These are phyloP conservation scores for Ascochyta clinopodiicola DNA, from an alignment of 2,329 filamentous ascomycete genomes.

Conservation along the genomic window DNA sequence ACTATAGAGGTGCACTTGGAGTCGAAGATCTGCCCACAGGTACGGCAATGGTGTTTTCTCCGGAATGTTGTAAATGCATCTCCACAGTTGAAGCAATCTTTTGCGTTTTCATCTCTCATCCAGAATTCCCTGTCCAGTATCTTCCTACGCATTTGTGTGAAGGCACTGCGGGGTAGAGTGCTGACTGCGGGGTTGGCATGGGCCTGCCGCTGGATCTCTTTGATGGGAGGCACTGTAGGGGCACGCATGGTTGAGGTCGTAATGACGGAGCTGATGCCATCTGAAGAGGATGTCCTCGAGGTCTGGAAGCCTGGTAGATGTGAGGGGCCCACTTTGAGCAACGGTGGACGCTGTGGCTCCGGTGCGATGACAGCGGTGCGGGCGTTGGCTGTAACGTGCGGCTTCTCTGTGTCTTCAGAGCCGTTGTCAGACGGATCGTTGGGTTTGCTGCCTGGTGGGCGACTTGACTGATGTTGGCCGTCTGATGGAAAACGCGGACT, in stretches of 20 bases:
- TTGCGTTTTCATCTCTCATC: slow-evolving; percentile 99
- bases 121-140: slow-evolving; percentile 95
- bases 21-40: slow-evolving; percentile 98
- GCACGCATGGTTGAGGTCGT: slow-evolving; percentile 44
- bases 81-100: slow-evolving; percentile 93
- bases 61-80: slow-evolving; percentile 91
- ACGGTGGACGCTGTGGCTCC: slow-evolving; percentile 47
- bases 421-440: slow-evolving; percentile 33
- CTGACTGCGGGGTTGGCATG: slow-evolving; percentile 32
- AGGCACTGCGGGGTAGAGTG: slow-evolving; percentile 49
- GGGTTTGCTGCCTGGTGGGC: slow-evolving; percentile 26
- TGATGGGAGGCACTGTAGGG: slow-evolving; percentile 39
- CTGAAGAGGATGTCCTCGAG: slow-evolving; percentile 55
- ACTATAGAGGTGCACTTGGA: slow-evolving; percentile 95
- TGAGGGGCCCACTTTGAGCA: slow-evolving; percentile 53
- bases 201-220: slow-evolving; percentile 36
- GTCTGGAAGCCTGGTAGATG: slow-evolving; percentile 57
- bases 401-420: slow-evolving; percentile 30
- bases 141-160: slow-evolving; percentile 76
- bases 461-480: slow-evolving; percentile 29
- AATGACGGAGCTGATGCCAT: slow-evolving; percentile 50
- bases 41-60: slow-evolving; percentile 93
- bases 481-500: slow-evolving; percentile 35
- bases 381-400: slow-evolving; percentile 27
- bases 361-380: slow-evolving; percentile 35